Conservation (phyloP, 2,329 filamentous ascomycete genomes). For the Ophiostoma perfectum region DNA sequence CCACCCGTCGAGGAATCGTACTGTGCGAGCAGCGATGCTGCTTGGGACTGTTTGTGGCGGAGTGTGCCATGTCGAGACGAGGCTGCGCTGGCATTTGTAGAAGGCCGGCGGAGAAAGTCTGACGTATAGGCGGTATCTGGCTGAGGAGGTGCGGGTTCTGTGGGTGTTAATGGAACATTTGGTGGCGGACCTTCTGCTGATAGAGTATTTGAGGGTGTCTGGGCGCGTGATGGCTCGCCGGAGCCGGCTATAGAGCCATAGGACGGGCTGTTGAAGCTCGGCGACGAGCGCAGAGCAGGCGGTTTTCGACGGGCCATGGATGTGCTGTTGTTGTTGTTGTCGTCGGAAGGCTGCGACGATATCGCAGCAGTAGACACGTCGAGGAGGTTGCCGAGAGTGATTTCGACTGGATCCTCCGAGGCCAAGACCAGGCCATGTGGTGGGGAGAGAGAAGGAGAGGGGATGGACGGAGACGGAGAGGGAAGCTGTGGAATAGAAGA, state of each 20-base stretch:
- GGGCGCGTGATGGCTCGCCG: slow-evolving; percentile 9
- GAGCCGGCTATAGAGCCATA: slow-evolving; percentile 32
- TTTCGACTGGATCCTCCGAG: slow-evolving; percentile 20
- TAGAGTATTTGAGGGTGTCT: background rate
- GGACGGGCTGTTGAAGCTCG: slow-evolving; percentile 32
- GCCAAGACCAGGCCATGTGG: slow-evolving; percentile 17
- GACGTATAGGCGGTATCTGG: slow-evolving; percentile 7
- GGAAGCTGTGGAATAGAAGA: background rate
- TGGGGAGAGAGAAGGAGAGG: background rate
- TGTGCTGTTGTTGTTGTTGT: slow-evolving; percentile 16
- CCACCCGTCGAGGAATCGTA: slow-evolving; percentile 28
- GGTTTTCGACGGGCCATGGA: slow-evolving; percentile 25
- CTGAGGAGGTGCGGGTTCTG: background rate
- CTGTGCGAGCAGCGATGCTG: slow-evolving; percentile 23
- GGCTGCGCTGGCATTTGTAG: background rate
- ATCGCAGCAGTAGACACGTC: background rate
- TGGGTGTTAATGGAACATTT: slow-evolving; percentile 1
- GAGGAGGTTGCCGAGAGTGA: slow-evolving; percentile 20
- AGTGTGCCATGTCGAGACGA: slow-evolving; percentile 21
- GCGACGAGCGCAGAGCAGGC: slow-evolving; percentile 32
- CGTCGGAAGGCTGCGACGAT: slow-evolving; percentile 5
- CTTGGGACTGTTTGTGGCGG: slow-evolving; percentile 24
- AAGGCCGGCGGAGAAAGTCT: background rate
- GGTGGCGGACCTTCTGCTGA: background rate
- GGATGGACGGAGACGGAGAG: background rate